Percentiles rank a stretch among this genome's conserved stretches.
phyloP scores from a whole-genome alignment of 2,329 filamentous ascomycete species.

The Dryadomyces sulphureus region DNA sequence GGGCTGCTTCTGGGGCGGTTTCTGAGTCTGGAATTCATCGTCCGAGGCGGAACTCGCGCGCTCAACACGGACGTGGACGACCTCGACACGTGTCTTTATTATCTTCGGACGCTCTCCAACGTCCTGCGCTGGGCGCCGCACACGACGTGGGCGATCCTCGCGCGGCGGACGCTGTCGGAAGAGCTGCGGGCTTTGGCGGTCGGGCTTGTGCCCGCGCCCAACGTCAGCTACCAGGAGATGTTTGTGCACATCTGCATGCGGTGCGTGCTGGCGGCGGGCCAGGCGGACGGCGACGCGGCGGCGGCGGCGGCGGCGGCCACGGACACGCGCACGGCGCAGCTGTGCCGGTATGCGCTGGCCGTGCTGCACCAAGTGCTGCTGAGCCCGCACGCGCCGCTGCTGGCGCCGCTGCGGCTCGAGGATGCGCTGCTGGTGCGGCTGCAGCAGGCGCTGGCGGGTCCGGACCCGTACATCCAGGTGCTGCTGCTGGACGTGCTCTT shows the following conservation, averaged over 20 bases:
- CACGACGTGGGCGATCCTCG: constrained; percentile 54
- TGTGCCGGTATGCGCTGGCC: constrained; percentile 57
- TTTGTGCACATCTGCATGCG: constrained; percentile 51
- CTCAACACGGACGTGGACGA: constrained; percentile 43
- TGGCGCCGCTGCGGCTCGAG: constrained; percentile 55
- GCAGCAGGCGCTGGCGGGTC: constrained; percentile 39
- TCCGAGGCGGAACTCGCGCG: constrained; percentile 4
- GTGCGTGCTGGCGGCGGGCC: constrained; percentile 35
- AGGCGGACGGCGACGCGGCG: no score
- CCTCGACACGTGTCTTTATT: constrained; percentile 62
- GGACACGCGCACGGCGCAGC: constrained; percentile 39
- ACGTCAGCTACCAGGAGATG: constrained; percentile 50
- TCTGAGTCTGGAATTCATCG: constrained; percentile 33
- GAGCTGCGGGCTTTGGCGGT: constrained; percentile 28
- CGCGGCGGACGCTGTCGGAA: constrained; percentile 41
- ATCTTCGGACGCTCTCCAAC: constrained; percentile 59
- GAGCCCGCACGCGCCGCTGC: constrained; percentile 42
- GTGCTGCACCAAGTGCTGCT: constrained; percentile 56
- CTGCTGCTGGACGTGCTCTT: constrained; percentile 67
- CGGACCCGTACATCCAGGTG: constrained; percentile 60
- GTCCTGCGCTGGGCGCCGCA: constrained; percentile 55
- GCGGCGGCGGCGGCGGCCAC: constrained; percentile 18
- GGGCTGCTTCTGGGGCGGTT: constrained; percentile 45
- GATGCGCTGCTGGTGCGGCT: constrained; percentile 55
- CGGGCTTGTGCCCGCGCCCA: constrained; percentile 29